Percentiles rank a stretch among this genome's conserved stretches.
These are phyloP conservation scores for Dujonia santamariae DNA, from an alignment of 1,139 yeast species.

Conservation along the genomic window DNA sequence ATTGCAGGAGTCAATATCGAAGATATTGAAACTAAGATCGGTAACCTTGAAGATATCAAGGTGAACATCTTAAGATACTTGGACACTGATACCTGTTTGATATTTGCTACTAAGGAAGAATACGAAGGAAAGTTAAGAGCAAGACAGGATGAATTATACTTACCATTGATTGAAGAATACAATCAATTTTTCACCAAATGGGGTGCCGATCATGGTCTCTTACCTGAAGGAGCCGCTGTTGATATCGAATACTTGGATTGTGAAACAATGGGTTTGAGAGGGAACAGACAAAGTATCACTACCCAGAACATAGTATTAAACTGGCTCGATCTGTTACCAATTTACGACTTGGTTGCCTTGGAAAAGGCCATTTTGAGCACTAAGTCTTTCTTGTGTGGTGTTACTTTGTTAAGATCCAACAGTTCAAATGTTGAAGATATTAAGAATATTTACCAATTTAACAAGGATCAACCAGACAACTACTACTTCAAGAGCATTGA, in stretches of 20 bases:
- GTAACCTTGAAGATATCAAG: conserved; percentile 54
- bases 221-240: conserved; percentile 16
- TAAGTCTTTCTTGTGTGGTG: conserved; percentile 84
- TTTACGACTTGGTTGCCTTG: conserved; percentile 80
- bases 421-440: conserved; percentile 21
- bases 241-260: conserved; percentile 66
- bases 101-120: conserved; percentile 78
- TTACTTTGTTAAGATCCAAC: conserved; percentile 38
- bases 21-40: conserved; percentile 51
- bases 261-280: conserved; percentile 75
- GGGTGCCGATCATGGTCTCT: conserved; percentile 18
- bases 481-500: conserved; percentile 48
- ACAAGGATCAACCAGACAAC: conserved; percentile 23
- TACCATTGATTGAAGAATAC: conserved; percentile 68
- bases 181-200: conserved; percentile 57
- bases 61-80: conserved; percentile 67
- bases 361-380: conserved; percentile 85
- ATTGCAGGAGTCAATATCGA: conserved; percentile 33
- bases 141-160: conserved; percentile 72
- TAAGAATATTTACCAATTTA: conserved; percentile 31
- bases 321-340: conserved; percentile 62
- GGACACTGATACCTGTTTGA: conserved; percentile 90
- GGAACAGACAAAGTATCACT: conserved; percentile 65
- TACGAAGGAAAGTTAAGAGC: conserved; percentile 78
- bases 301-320: conserved; percentile 60